Base-by-base conservation (phyloP, 768 basidiomycete species). In the Leccinum pellstonianum region DNA sequence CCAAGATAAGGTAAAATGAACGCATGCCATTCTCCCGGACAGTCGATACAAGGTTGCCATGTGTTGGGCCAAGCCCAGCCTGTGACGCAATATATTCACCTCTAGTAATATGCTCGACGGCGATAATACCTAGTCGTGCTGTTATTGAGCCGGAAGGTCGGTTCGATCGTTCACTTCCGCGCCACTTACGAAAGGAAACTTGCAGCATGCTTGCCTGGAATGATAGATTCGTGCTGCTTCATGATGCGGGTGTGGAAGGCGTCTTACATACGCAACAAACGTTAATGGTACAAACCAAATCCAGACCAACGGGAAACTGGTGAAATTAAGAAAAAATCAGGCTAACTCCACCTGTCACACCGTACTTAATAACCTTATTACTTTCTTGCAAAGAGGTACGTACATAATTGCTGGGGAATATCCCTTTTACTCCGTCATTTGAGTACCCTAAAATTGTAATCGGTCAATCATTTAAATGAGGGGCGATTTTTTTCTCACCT, bases 391-490 rank as follows among this genome's bases (percentile, higher is more conserved):
- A 56, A 55, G 51, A 37, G 33, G 55, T 52, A 80, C 90, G 73
- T 74, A 93, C 91, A 80, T 93, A 93, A 76, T 91, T 92, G 74
- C 88, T 91, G 27, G 91, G 91, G 76, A 93, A 93, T 66, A 93
- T 91, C 5, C 91, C 91, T 72, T 84, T 90, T 70, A 71, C 77
- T 56, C 90, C 86, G 57, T 74, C 70, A 54, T 76, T 72, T 64
- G 86, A 82, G 62, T 84, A 77, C 57, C 90, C 90, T 91, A 71
- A 50, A 62, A 64, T 69, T 66, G 23, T 62, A 64, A 69, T 67
- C 65, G 48, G 64, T 66, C 62, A 70, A 66, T 64, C 54, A 58
- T 54, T 57, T 69, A 65, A 62, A 63, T 60, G 57, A 61, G 63
- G 54, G 62, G 59, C 43, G 41, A 49, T 38, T 49, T 54, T 31